These are phyloP conservation scores for Mortierella sp. DNA, from an alignment of 371 early-diverging fungal species.

Conservation along the genomic window DNA sequence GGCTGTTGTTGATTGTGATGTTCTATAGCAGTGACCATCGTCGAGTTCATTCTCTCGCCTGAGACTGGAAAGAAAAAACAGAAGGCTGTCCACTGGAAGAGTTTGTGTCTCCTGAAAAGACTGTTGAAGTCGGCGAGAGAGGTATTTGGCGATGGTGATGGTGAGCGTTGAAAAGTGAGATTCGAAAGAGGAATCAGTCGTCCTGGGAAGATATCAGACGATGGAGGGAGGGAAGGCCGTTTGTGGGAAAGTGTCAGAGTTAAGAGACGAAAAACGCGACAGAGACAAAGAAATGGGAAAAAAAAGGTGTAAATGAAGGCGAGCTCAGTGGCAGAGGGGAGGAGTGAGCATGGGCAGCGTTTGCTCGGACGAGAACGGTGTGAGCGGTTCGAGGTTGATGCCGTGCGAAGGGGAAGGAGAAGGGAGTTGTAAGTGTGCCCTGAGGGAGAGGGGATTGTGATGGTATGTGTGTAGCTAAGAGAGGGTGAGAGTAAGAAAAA, in stretches of 20 bases:
- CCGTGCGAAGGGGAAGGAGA: not conserved
- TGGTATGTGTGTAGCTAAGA: not conserved
- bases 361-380: not conserved
- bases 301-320: not conserved
- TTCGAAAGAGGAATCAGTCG: not conserved
- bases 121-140: not conserved
- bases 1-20: constrained; percentile 48
- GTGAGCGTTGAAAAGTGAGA: not conserved
- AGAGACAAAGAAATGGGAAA: not conserved
- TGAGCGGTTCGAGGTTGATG: not conserved
- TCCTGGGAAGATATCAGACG: constrained; percentile 11
- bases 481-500: not conserved
- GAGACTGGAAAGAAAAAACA: not conserved
- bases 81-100: not conserved
- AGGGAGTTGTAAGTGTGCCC: not conserved
- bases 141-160: not conserved
- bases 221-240: not conserved
- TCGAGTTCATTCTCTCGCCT: constrained; percentile 56
- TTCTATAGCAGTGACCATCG: constrained; percentile 58
- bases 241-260: not conserved
- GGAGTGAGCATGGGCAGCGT: not conserved
- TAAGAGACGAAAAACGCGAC: not conserved
- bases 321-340: not conserved
- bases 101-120: not conserved
- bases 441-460: not conserved